A percentile compares a stretch with the other conserved stretches of the same genome.
Evolutionary conservation across 257 asterid genomes (phyloP).

Genomic region (Knoxia roxburghii): DNA sequence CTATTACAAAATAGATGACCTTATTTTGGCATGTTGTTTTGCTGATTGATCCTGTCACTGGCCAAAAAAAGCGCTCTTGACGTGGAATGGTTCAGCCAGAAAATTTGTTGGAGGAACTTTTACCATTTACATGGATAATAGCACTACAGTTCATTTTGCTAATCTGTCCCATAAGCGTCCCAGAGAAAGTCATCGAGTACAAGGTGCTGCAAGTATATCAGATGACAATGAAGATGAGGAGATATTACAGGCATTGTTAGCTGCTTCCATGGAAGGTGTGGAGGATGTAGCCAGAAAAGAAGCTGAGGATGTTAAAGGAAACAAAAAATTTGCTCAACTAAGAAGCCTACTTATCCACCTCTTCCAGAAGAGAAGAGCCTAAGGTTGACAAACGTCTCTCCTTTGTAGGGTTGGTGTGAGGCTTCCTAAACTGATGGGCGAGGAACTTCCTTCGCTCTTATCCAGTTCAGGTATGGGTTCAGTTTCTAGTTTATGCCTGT

Average conservation of each 20-base stretch:
- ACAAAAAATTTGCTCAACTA: conserved; percentile 16
- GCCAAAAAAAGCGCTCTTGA: conserved; percentile 93
- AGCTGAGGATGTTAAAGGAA: conserved; percentile 36
- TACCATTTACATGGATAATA: conserved; percentile 83
- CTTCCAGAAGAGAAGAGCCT: conserved; percentile 89
- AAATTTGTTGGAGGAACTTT: conserved; percentile 82
- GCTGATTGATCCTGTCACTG: conserved; percentile 87
- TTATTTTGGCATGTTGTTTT: conserved; percentile 66
- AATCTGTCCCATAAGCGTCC: conserved; percentile 78
- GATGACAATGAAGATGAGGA: conserved; percentile 61
- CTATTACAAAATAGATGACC: conserved; percentile 81
- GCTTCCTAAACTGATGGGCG: conserved; percentile 97
- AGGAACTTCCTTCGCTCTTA: conserved; percentile 80
- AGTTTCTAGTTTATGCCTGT: too few relatives aligned
- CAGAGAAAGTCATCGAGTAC: conserved; percentile 44
- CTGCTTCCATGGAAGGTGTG: conserved; percentile 71
- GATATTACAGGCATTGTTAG: conserved; percentile 67
- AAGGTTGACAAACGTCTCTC: conserved; percentile 60
- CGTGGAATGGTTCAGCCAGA: conserved; percentile 97
- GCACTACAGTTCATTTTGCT: conserved; percentile 76
- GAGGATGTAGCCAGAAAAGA: conserved; percentile 30
- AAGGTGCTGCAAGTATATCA: conserved; percentile 28
- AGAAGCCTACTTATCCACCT: conserved; percentile 61
- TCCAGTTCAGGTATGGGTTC: conserved; percentile 93
- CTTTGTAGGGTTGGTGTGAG: conserved; percentile 90